phyloP scores from a whole-genome alignment of 371 early-diverging fungal species.

The Mucor lusitanicus region DNA sequence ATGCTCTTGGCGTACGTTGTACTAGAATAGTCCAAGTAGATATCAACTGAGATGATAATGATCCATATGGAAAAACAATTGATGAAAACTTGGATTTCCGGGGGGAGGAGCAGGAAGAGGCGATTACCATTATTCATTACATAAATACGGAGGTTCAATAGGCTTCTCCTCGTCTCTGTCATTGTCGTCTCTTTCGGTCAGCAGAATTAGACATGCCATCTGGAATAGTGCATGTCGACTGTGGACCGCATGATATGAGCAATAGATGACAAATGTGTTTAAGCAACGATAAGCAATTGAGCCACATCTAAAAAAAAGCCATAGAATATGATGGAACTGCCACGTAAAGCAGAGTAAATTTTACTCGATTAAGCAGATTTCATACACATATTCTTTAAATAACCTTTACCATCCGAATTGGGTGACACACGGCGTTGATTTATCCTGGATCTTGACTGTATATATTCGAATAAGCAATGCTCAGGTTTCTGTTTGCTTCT shows the following conservation, averaged over 20 bases:
- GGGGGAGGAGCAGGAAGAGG: background rate
- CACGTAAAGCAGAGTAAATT: background rate
- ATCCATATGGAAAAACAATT: background rate
- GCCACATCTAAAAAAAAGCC: background rate
- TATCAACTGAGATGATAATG: background rate
- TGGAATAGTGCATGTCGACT: background rate
- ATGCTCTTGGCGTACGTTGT: background rate
- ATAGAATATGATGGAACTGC: background rate
- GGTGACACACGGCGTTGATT: constrained; percentile 10
- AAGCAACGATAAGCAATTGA: background rate
- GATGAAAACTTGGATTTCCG: background rate
- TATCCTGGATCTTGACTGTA: constrained; percentile 8
- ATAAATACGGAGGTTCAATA: background rate
- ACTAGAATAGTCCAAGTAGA: background rate
- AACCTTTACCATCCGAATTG: background rate
- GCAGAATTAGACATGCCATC: background rate
- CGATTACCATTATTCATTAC: background rate
- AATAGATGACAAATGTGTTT: background rate
- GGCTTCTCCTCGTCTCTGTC: background rate
- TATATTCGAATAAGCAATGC: background rate
- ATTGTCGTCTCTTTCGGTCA: background rate
- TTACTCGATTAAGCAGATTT: background rate
- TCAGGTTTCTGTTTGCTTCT: background rate
- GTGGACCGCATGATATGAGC: background rate
- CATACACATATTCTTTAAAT: background rate